Percentiles rank a stretch among this genome's conserved stretches.
Evolutionary conservation across 495 filamentous ascomycete species (phyloP).

Genomic region (Talaromyces liani): DNA sequence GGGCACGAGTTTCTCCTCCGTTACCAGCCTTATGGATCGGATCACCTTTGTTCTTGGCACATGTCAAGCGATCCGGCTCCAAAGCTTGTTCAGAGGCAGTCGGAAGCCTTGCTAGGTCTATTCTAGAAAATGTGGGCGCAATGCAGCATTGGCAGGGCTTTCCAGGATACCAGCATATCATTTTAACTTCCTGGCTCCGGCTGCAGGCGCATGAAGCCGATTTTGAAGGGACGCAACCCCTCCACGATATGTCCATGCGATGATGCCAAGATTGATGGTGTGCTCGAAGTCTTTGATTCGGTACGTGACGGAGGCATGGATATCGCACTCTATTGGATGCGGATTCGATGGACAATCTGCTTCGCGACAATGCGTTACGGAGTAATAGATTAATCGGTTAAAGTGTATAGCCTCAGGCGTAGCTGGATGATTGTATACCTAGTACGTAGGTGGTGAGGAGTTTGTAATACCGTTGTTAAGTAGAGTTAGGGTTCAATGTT

Average conservation of each 20-base stretch:
- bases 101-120: neutral
- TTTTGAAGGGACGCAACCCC: conserved; percentile 16
- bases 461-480: neutral
- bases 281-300: conserved; percentile 24
- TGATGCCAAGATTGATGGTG: conserved; percentile 31
- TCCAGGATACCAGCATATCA: conserved; percentile 24
- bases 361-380: neutral
- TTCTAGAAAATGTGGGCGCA: neutral
- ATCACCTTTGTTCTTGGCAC: neutral
- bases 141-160: conserved; percentile 8
- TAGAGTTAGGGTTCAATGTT: neutral
- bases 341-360: neutral
- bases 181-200: conserved; percentile 33
- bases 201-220: conserved; percentile 27
- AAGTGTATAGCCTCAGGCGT: neutral
- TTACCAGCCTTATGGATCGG: neutral
- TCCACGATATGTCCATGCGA: conserved; percentile 24
- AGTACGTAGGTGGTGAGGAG: neutral
- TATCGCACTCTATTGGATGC: neutral
- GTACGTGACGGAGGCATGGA: neutral
- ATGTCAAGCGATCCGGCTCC: neutral
- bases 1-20: neutral
- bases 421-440: no score
- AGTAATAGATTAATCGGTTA: neutral
- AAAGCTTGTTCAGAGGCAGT: neutral